Percentiles rank a stretch among this genome's conserved stretches.
phyloP scores from a whole-genome alignment of 176 grass and related monocot genomes.

The Aegilops umbellulata region DNA sequence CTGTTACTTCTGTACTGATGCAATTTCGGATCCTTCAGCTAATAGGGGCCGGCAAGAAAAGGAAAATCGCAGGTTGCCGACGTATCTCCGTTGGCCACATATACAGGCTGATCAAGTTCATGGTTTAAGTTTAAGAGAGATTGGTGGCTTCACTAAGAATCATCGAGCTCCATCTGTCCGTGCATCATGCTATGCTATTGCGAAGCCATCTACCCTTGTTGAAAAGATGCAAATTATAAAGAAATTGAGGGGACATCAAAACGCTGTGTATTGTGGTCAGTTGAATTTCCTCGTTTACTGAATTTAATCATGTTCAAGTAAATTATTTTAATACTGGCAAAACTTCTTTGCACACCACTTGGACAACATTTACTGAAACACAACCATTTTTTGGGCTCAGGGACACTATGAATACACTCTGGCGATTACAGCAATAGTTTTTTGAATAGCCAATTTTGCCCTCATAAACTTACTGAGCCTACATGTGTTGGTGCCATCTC shows the following conservation, averaged over 20 bases:
- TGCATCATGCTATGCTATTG: slow-evolving; percentile 93
- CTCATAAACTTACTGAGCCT: not conserved
- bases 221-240: slow-evolving; percentile 99
- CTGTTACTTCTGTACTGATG: not conserved
- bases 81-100: slow-evolving; percentile 92
- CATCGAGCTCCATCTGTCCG: slow-evolving; percentile 84
- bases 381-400: not conserved
- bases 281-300: slow-evolving; percentile 39
- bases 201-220: slow-evolving; percentile 93
- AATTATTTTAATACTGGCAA: not conserved
- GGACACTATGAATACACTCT: not conserved
- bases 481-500: not conserved
- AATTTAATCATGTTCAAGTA: slow-evolving; percentile 12
- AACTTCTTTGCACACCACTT: not conserved
- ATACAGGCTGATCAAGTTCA: slow-evolving; percentile 94
- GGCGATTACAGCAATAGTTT: not conserved
- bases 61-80: slow-evolving; percentile 44
- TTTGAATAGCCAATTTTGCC: not conserved
- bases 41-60: slow-evolving; percentile 56
- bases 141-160: slow-evolving; percentile 93
- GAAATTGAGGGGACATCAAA: slow-evolving; percentile 90
- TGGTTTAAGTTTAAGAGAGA: slow-evolving; percentile 92
- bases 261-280: slow-evolving; percentile 96
- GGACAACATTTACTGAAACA: not conserved
- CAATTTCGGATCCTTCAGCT: slow-evolving; percentile 53